A percentile compares a stretch with the other conserved stretches of the same genome.
These are phyloP conservation scores for Chaetomium olivaceum DNA, from an alignment of 2,329 filamentous ascomycete species.

Conservation along the genomic window DNA sequence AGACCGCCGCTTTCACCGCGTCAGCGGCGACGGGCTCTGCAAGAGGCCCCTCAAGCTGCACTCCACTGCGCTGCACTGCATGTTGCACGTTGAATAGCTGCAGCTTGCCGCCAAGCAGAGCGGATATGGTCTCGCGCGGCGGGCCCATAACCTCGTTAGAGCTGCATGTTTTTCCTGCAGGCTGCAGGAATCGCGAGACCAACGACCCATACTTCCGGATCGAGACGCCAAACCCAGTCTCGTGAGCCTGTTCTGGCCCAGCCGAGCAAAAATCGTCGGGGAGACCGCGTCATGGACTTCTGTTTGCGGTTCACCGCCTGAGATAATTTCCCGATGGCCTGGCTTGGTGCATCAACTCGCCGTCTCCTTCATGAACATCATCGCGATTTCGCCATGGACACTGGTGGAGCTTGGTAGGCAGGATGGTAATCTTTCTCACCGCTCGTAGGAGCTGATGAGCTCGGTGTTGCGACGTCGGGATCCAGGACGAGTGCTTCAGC, in stretches of 20 bases:
- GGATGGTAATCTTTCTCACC: background rate
- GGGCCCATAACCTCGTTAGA: slow-evolving; percentile 9
- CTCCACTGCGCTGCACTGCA: slow-evolving; percentile 15
- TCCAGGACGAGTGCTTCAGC: background rate
- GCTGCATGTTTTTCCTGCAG: slow-evolving; percentile 16
- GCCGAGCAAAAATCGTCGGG: background rate
- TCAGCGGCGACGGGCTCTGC: background rate
- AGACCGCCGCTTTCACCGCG: slow-evolving; percentile 22
- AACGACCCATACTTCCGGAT: slow-evolving; percentile 25
- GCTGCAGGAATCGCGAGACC: slow-evolving; percentile 17
- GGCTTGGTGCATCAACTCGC: background rate
- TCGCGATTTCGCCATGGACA: background rate
- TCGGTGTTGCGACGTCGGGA: background rate
- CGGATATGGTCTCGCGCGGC: slow-evolving; percentile 4
- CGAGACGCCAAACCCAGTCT: slow-evolving; percentile 8
- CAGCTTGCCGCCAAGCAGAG: slow-evolving; percentile 22
- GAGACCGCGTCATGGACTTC: background rate
- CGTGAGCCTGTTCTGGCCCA: background rate
- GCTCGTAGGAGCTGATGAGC: background rate
- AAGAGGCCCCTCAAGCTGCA: background rate
- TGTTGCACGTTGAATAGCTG: slow-evolving; percentile 20
- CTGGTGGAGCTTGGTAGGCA: background rate
- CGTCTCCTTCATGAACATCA: background rate
- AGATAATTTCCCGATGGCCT: background rate
- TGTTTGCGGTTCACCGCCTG: slow-evolving; percentile 14